These are phyloP conservation scores for Stevia rebaudiana DNA, from an alignment of 140 eudicot species.

Conservation along the genomic window DNA sequence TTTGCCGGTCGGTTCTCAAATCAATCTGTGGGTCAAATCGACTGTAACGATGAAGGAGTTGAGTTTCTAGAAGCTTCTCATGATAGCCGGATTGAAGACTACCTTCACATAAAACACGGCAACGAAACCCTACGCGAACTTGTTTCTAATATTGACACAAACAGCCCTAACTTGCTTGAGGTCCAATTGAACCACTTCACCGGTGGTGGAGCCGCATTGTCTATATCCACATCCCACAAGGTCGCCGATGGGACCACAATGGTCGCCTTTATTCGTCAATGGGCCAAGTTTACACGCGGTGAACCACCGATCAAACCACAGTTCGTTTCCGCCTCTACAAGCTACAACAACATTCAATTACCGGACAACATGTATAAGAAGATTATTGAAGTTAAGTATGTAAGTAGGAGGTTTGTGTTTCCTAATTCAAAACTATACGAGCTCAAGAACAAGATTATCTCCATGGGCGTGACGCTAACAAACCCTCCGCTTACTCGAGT, in stretches of 20 bases:
- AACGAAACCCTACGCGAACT: not conserved
- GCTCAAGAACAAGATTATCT: not conserved
- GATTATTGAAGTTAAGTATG: not conserved
- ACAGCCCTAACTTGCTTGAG: not conserved
- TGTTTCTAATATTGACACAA: not conserved
- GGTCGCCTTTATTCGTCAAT: not conserved
- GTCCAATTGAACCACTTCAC: not conserved
- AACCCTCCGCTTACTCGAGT: not conserved
- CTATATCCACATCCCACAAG: not conserved
- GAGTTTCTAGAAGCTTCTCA: not conserved
- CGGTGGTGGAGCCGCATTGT: not conserved
- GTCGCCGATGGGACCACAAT: not conserved
- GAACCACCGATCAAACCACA: not conserved
- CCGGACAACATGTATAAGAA: too few species aligned
- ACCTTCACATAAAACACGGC: not conserved
- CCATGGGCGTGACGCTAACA: not conserved
- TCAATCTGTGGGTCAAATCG: not conserved
- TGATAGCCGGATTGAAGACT: not conserved
- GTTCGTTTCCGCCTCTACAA: not conserved
- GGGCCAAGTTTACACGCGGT: not conserved
- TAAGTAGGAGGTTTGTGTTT: not conserved
- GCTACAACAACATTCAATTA: not conserved
- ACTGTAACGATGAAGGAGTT: conserved; percentile 1
- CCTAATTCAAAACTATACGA: conserved; percentile 1
- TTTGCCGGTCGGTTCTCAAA: not conserved